phyloP scores from a whole-genome alignment of 2,329 filamentous ascomycete genomes.

The Aspergillus quadrilineatus region DNA sequence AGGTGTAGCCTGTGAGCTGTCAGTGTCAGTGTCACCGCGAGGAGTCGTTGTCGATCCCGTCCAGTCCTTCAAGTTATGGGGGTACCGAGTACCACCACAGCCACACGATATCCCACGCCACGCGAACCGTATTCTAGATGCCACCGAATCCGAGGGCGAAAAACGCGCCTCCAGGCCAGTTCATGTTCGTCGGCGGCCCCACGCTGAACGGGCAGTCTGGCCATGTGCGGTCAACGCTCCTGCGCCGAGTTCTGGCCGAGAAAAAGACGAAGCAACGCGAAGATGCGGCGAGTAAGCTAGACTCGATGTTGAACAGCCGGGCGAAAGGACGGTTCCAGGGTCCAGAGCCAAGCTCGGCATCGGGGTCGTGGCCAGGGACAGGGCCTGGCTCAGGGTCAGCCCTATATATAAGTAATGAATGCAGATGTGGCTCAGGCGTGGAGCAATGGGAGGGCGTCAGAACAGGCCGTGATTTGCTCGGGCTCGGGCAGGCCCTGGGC shows the following conservation, averaged over 20 bases:
- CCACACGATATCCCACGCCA: too few species aligned
- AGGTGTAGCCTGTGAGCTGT: too few species aligned
- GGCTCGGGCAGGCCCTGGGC: neutral
- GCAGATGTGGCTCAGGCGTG: neutral
- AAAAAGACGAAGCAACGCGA: neutral
- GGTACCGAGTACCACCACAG: too few species aligned
- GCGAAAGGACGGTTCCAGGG: neutral
- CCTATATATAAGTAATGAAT: neutral
- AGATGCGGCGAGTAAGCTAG: neutral
- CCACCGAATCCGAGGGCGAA: neutral
- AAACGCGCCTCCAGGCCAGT: neutral
- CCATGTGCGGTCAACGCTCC: neutral
- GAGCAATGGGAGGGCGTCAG: neutral
- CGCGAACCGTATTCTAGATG: neutral
- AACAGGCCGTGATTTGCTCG: neutral
- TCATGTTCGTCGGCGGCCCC: slow-evolving; percentile 4
- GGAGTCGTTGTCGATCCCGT: too few species aligned
- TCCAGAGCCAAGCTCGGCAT: neutral
- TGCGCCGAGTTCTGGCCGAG: neutral
- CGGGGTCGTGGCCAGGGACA: neutral
- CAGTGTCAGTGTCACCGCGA: too few species aligned
- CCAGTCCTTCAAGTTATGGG: too few species aligned
- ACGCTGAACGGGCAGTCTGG: neutral
- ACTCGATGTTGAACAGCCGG: neutral
- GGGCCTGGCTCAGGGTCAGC: neutral